Conservation (phyloP, 2,329 filamentous ascomycete genomes). For the Sclerotinia spermophila region DNA sequence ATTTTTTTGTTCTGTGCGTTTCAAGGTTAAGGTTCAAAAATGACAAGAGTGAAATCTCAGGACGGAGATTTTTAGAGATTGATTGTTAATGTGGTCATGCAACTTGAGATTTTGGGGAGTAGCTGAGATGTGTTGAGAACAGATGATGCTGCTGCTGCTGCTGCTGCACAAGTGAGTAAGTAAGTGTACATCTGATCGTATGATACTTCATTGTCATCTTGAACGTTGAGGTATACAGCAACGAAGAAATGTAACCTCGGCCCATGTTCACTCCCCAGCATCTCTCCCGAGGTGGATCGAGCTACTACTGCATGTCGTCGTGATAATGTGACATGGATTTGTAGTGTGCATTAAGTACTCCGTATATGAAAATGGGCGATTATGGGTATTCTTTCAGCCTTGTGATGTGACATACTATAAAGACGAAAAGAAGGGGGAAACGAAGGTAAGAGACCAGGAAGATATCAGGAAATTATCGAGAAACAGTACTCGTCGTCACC, state of each 20-base stretch:
- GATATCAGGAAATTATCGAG: background rate
- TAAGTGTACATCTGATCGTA: background rate
- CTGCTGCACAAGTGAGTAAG: background rate
- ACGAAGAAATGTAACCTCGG: background rate
- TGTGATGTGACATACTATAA: background rate
- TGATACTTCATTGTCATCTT: background rate
- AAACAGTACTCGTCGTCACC: too few relatives aligned
- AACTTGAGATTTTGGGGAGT: background rate
- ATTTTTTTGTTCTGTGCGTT: background rate
- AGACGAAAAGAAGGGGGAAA: background rate
- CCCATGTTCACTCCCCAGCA: background rate
- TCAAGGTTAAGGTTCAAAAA: background rate
- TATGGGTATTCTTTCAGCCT: background rate
- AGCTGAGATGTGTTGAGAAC: background rate
- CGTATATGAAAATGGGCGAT: background rate
- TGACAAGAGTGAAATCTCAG: background rate
- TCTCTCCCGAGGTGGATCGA: background rate
- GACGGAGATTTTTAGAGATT: background rate
- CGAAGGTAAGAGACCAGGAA: background rate
- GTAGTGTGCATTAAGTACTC: slow-evolving; percentile 8
- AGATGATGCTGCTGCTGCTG: background rate
- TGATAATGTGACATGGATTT: slow-evolving; percentile 11
- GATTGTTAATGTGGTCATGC: background rate
- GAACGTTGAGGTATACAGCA: background rate
- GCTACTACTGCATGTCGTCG: slow-evolving; percentile 3